These are phyloP conservation scores for Zymoseptoria ardabiliae DNA, from an alignment of 2,329 filamentous ascomycete species.

Conservation along the genomic window DNA sequence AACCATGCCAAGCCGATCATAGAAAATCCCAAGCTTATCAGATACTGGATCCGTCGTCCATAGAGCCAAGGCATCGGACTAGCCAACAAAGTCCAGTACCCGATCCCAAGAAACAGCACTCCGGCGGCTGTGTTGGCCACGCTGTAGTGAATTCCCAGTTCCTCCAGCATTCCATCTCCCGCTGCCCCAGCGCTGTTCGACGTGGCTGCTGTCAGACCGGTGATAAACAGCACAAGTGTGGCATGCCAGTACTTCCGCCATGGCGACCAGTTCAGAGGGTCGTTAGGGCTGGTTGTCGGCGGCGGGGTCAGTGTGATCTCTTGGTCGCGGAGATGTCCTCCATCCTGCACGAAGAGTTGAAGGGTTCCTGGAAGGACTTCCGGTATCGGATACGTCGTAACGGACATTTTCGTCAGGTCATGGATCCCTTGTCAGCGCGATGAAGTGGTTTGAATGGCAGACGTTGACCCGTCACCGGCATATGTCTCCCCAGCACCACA, in stretches of 20 bases:
- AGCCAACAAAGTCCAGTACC: constrained; percentile 48
- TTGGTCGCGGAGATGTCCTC: constrained; percentile 16
- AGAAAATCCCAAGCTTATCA: constrained; percentile 45
- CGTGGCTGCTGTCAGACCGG: constrained; percentile 49
- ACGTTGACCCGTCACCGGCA: not conserved
- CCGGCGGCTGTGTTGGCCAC: constrained; percentile 52
- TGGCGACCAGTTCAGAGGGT: constrained; percentile 27
- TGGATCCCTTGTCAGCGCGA: not conserved
- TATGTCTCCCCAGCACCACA: not conserved
- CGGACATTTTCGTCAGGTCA: not conserved
- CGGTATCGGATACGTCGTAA: not conserved
- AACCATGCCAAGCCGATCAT: constrained; percentile 50
- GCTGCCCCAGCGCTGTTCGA: constrained; percentile 50
- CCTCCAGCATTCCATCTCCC: constrained; percentile 42
- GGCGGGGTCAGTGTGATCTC: constrained; percentile 48
- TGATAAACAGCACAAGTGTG: constrained; percentile 46
- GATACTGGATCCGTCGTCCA: constrained; percentile 48
- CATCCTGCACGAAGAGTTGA: constrained; percentile 15
- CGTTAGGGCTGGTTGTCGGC: constrained; percentile 35
- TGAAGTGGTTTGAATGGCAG: not conserved
- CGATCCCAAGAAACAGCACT: constrained; percentile 50
- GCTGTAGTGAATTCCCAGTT: constrained; percentile 46
- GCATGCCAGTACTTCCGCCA: constrained; percentile 31
- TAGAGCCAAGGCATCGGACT: constrained; percentile 49
- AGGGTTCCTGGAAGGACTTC: constrained; percentile 16